Evolutionary conservation across 257 asterid genomes (phyloP), one percentile per base, ranked within the genome.

Genomic region (Echites panduratus): DNA sequence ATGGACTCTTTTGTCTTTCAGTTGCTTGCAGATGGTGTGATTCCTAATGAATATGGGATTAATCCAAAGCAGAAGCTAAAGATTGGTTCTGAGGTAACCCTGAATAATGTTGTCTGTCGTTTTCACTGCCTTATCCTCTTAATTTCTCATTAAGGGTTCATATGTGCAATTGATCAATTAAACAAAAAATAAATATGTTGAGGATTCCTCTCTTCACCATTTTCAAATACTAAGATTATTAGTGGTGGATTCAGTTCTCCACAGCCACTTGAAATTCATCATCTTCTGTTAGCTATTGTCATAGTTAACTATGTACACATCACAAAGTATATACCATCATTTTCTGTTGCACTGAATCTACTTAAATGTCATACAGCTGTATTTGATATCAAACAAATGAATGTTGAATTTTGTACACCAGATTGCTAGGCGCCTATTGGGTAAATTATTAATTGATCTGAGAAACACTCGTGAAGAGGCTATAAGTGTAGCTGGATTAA

Each of bases 11-110:
- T 77, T 74, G 73, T 80, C 67, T 70, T 82, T 72, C 89, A 93
- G 97, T 80, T 86, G 81, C 96, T 93, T 83, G 98, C 98, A 70
- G 98, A 93, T 81, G 98, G 98, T 67, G 98, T 93, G 66, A 90
- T 93, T 78, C 98, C 97, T 38, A 93, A 93, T 70, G 98, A 93
- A 82, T 93, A 93, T 61, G 98, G 98, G 68, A 93, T 93, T 82
- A 93, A 93, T 77, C 96, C 98, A 35, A 79, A 66, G 82, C 97
- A 90, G 80, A 93, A 89, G 79, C 74, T 93, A 76, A 90, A 90
- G 88, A 90, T 93, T 76, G 98, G 98, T 72, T 93, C 98, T 5
- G 89, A 93, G 95, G 98, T 93, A 75, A 70, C 13, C n/a, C 40
- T n/a, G 12, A 8, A 58, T 53, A 47, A 27, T 17, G 49, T 74